phyloP scores from a whole-genome alignment of 1,284 basidiomycete species.

The Termitomyces sp. region DNA sequence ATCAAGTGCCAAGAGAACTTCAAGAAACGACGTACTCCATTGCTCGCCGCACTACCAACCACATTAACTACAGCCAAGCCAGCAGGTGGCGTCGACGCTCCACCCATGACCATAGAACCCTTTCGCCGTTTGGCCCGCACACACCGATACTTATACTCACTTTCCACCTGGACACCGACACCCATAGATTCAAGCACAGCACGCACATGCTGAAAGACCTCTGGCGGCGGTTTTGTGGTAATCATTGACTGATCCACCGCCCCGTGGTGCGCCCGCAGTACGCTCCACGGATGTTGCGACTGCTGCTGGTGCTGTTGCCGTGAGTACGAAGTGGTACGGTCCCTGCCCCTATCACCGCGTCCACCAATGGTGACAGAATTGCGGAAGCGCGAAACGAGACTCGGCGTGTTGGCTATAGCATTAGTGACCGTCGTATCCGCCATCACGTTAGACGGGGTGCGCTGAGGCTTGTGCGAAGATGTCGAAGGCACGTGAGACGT shows the following conservation, averaged over 20 bases:
- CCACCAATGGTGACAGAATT: conserved; percentile 42
- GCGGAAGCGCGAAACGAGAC: conserved; percentile 44
- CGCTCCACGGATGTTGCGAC: conserved; percentile 27
- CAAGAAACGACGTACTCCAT: conserved; percentile 56
- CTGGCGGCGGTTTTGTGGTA: conserved; percentile 78
- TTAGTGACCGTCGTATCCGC: conserved; percentile 27
- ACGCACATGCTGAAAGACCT: conserved; percentile 84
- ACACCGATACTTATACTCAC: conserved; percentile 85
- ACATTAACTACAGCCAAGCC: conserved; percentile 70
- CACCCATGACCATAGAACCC: conserved; percentile 35
- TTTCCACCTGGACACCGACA: conserved; percentile 82
- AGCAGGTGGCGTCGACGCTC: conserved; percentile 6
- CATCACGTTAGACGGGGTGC: conserved; percentile 39
- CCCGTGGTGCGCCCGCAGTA: conserved; percentile 84
- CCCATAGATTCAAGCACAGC: conserved; percentile 86
- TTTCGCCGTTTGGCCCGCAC: conserved; percentile 70
- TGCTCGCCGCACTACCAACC: conserved; percentile 73
- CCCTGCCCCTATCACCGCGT: conserved; percentile 11
- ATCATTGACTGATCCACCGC: conserved; percentile 91
- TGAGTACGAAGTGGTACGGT: conserved; percentile 3
- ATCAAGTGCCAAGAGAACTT: conserved; percentile 1
- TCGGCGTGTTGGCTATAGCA: conserved; percentile 24
- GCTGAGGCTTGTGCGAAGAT: conserved; percentile 25
- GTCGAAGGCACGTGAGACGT: conserved; percentile 19
- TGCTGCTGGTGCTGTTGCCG: conserved; percentile 1